Evolutionary conservation across 1,139 yeast species (phyloP), one percentile per base, ranked within the genome.

Genomic region (Pichia sp.): DNA sequence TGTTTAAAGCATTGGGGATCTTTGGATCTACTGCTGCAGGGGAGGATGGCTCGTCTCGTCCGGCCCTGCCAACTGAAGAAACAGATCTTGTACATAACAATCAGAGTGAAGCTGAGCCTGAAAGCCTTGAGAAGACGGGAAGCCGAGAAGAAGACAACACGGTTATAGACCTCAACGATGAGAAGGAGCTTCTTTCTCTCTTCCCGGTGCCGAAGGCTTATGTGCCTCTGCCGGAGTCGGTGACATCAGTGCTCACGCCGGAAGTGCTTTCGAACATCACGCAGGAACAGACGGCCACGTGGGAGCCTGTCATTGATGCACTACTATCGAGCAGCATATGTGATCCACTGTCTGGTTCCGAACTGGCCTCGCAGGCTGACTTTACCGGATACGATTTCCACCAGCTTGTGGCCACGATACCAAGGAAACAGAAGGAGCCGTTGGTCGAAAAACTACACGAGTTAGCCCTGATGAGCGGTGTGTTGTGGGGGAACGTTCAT

Each of bases 281-380:
- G 2, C 61, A 68, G 1, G 73, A 74, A 46, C 69, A 72, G 5
- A 67, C 72, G 47, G 81, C 78, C 56, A 74, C 84, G 62, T 86
- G 92, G 90, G 69, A 72, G 16, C 68, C 77, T 40, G 78, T 85
- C 3, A 65, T 86, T 4, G 67, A 72, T 3, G 79, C 76, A 49
- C 65, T 86, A n/a, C 41, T 56, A n/a, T 26, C 49, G 7, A 51
- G 53, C 34, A 13, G 40, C 29, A 50, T 55, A 19, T 55, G 57
- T 45, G 44, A 50, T n/a, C 55, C 56, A 4, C 10, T 47, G 45
- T 0, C 23, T 29, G 34, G 11, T 8, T 8, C 30, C 29, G 6
- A 15, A 13, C n/a, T n/a, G 16, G 13, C 43, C 10, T n/a, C 49
- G 0, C 71, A 85, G 13, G 54, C 58, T 10, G 78, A 67, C 2